Conservation (phyloP, 1,284 basidiomycete species). For the Gymnopus androsaceus region DNA sequence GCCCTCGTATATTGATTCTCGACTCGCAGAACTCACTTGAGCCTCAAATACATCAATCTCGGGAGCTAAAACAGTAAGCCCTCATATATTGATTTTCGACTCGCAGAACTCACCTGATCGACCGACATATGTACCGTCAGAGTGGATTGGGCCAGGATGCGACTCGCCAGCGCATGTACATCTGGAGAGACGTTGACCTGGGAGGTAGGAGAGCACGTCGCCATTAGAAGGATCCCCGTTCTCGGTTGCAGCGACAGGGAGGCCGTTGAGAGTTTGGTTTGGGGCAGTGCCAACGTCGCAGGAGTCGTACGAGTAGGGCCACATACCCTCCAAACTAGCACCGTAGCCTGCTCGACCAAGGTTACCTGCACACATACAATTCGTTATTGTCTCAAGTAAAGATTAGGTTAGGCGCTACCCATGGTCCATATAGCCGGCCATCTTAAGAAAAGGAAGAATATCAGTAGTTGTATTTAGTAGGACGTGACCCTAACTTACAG, state of each 20-base stretch:
- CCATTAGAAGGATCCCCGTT: constrained; percentile 32
- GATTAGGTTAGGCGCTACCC: too few relatives aligned
- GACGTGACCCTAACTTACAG: too few relatives aligned
- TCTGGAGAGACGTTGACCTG: constrained; percentile 77
- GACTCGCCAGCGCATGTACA: constrained; percentile 83
- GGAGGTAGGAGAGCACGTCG: constrained; percentile 60
- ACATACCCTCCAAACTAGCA: constrained; percentile 47
- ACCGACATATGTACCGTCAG: constrained; percentile 65
- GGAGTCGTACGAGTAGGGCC: constrained; percentile 57
- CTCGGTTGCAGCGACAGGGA: constrained; percentile 26
- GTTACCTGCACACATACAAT: constrained; percentile 42
- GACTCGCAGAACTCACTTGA: constrained; percentile 36
- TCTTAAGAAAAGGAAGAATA: too few relatives aligned
- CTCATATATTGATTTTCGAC: not conserved
- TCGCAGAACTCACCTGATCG: constrained; percentile 47
- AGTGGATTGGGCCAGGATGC: constrained; percentile 76
- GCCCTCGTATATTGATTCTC: not conserved
- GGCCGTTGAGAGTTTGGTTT: constrained; percentile 47
- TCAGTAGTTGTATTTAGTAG: not conserved
- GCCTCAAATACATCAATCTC: constrained; percentile 88
- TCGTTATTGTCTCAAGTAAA: too few relatives aligned
- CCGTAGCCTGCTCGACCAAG: constrained; percentile 51
- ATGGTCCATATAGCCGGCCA: constrained; percentile 1
- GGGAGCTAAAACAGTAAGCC: constrained; percentile 51
- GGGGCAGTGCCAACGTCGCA: constrained; percentile 73